phyloP scores from a whole-genome alignment of 2,329 filamentous ascomycete genomes.

The Microsporum ferrugineum region DNA sequence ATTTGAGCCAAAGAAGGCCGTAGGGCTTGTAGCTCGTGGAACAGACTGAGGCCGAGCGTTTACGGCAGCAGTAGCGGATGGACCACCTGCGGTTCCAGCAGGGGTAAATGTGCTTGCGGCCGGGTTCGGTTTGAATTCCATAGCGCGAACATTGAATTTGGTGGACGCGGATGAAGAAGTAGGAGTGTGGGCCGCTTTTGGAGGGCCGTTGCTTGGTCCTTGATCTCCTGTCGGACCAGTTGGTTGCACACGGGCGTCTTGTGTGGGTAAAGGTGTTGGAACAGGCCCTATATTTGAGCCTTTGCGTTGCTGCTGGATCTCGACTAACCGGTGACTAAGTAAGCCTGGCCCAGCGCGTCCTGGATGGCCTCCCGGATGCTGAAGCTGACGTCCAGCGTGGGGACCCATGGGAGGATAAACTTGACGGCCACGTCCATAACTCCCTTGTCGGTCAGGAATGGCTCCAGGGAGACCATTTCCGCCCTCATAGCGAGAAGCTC shows the following conservation, averaged over 20 bases:
- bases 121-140: slow-evolving; percentile 77
- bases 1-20: slow-evolving; percentile 53
- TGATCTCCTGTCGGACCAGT: slow-evolving; percentile 50
- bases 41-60: slow-evolving; percentile 42
- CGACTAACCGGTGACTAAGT: slow-evolving; percentile 41
- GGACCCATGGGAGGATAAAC: slow-evolving; percentile 38
- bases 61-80: slow-evolving; percentile 57
- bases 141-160: slow-evolving; percentile 50
- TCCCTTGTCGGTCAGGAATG: slow-evolving; percentile 36
- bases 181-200: slow-evolving; percentile 40
- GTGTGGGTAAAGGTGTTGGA: slow-evolving; percentile 45
- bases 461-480: slow-evolving; percentile 22
- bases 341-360: slow-evolving; percentile 34
- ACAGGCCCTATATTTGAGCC: slow-evolving; percentile 31
- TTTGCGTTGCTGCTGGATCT: slow-evolving; percentile 45
- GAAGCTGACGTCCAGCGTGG: slow-evolving; percentile 31
- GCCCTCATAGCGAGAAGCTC: slow-evolving; percentile 39
- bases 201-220: slow-evolving; percentile 41
- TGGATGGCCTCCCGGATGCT: slow-evolving; percentile 34
- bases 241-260: slow-evolving; percentile 54
- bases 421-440: slow-evolving; percentile 36
- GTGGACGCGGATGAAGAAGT: slow-evolving; percentile 42
- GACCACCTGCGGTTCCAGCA: slow-evolving; percentile 46
- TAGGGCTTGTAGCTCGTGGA: slow-evolving; percentile 39
- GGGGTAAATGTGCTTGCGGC: slow-evolving; percentile 74